phyloP scores from a whole-genome alignment of 805 yeast genomes.

The Starmerella powellii region DNA sequence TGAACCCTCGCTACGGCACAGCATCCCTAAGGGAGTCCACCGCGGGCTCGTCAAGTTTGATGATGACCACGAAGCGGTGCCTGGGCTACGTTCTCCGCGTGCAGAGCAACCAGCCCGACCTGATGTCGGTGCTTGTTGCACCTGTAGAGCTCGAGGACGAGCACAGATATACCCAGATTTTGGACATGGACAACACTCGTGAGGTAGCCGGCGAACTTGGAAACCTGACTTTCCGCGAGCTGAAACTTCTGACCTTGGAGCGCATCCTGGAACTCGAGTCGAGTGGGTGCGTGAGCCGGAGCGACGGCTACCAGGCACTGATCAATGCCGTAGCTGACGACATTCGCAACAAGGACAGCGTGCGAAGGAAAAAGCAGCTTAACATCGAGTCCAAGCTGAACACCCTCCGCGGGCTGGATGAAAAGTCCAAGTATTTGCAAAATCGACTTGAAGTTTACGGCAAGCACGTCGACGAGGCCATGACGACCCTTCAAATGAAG shows the following conservation, averaged over 20 bases:
- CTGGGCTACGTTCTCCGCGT: slow-evolving; percentile 72
- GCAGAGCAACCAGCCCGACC: slow-evolving; percentile 50
- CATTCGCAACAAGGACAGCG: slow-evolving; percentile 46
- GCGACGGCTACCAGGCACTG: slow-evolving; percentile 63
- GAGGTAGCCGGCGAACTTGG: slow-evolving; percentile 23
- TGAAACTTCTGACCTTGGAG: slow-evolving; percentile 66
- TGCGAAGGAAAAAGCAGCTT: slow-evolving; percentile 36
- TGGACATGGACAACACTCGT: slow-evolving; percentile 18
- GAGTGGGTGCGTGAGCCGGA: slow-evolving; percentile 50
- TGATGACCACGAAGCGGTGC: slow-evolving; percentile 51
- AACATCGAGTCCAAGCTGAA: slow-evolving; percentile 37
- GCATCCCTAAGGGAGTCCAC: slow-evolving; percentile 14
- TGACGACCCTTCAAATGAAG: slow-evolving; percentile 38
- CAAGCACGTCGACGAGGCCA: slow-evolving; percentile 39
- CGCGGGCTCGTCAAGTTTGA: slow-evolving; percentile 26
- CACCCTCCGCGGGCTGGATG: slow-evolving; percentile 36
- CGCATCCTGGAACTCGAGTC: slow-evolving; percentile 64
- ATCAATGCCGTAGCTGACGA: slow-evolving; percentile 77
- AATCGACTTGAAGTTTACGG: slow-evolving; percentile 35
- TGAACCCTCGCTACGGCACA: slow-evolving; percentile 45
- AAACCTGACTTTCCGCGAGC: slow-evolving; percentile 46
- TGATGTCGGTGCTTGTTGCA: slow-evolving; percentile 56
- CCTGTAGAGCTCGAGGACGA: slow-evolving; percentile 65
- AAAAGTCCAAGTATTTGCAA: slow-evolving; percentile 36
- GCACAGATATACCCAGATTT: slow-evolving; percentile 20